Conservation (phyloP, 78 protist species). For the Speleostelium caveatum region DNA sequence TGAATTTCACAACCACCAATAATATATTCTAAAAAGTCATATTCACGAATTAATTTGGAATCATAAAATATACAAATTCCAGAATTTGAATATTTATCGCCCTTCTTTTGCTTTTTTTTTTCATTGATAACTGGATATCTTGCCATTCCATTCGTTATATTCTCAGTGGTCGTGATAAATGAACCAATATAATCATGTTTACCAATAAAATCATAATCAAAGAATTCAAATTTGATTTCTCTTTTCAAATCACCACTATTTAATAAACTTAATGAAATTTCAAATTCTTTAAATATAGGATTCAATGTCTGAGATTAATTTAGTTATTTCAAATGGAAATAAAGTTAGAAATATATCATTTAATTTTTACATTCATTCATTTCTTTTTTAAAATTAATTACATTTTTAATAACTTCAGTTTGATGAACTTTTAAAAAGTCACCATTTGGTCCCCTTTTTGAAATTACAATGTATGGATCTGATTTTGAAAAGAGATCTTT, state of each 20-base stretch:
- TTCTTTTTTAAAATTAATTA: background rate
- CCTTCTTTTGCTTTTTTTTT: constrained; percentile 70
- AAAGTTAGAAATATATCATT: background rate
- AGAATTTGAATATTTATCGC: constrained; percentile 56
- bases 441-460: background rate
- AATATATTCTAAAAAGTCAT: constrained; percentile 84
- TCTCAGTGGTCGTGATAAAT: constrained; percentile 21
- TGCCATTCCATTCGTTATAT: background rate
- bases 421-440: constrained; percentile 6
- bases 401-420: constrained; percentile 24
- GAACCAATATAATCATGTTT: constrained; percentile 80
- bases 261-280: constrained; percentile 20
- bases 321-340: constrained; percentile 1
- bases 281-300: constrained; percentile 49
- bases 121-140: constrained; percentile 12
- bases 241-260: constrained; percentile 58
- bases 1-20: constrained; percentile 80
- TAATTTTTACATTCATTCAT: background rate
- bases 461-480: constrained; percentile 36
- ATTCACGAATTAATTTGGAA: constrained; percentile 10
- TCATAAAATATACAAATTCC: constrained; percentile 69
- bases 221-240: constrained; percentile 51
- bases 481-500: constrained; percentile 51
- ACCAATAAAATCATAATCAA: constrained; percentile 79
- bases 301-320: constrained; percentile 45